A percentile compares a stretch with the other conserved stretches of the same genome.
Evolutionary conservation across 306 rosid species (phyloP).

Genomic region (Cicer yamashitae): DNA sequence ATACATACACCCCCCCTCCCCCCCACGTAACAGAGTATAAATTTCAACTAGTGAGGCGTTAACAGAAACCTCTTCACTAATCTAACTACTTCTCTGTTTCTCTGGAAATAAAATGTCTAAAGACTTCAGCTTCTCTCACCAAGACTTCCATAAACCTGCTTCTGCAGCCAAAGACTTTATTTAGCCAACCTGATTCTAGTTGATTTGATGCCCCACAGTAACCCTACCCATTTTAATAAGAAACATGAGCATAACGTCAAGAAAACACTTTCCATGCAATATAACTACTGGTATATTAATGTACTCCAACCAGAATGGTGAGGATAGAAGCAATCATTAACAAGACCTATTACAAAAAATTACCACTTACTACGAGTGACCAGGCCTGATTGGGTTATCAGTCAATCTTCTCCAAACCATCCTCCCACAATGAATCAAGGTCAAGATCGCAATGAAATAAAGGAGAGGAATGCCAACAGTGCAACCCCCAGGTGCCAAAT

Average conservation of each 20-base stretch:
- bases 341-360: slow-evolving; percentile 34
- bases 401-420: slow-evolving; percentile 86
- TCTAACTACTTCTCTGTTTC: neutral
- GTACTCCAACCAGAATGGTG: slow-evolving; percentile 33
- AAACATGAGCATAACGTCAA: slow-evolving; percentile 23
- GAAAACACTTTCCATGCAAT: slow-evolving; percentile 27
- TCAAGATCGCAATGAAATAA: slow-evolving; percentile 60
- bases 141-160: neutral
- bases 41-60: neutral
- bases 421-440: slow-evolving; percentile 75
- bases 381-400: slow-evolving; percentile 58
- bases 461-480: slow-evolving; percentile 77
- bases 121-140: slow-evolving; percentile 7
- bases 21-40: neutral
- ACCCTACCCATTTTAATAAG: slow-evolving; percentile 31
- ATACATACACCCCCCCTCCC: neutral
- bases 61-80: slow-evolving; percentile 3
- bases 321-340: slow-evolving; percentile 35
- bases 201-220: neutral
- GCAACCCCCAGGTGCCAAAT: slow-evolving; percentile 91
- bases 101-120: neutral
- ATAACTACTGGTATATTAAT: neutral
- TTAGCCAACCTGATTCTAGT: slow-evolving; percentile 31
- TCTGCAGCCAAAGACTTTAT: slow-evolving; percentile 3
- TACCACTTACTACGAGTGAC: slow-evolving; percentile 39